Conservation (phyloP, 352 stramenopile genomes). For the Phytophthora fragariaefolia region DNA sequence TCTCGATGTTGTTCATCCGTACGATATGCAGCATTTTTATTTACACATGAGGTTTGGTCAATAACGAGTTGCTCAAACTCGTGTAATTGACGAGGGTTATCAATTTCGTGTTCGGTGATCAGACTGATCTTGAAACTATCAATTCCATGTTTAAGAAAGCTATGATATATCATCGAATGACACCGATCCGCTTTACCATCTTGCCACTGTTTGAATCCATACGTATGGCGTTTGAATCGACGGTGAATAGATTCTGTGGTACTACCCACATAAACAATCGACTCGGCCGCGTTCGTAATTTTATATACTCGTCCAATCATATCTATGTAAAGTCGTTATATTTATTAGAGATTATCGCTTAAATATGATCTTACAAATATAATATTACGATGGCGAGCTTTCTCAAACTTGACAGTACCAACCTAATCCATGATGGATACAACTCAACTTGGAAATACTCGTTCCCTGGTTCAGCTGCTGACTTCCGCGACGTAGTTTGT, state of each 20-base stretch:
- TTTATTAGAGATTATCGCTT: neutral
- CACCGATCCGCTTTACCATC: neutral
- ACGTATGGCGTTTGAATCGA: neutral
- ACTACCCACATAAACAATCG: neutral
- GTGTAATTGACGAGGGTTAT: neutral
- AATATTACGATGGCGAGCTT: neutral
- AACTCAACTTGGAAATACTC: no score
- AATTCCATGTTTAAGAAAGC: slow-evolving; percentile 2
- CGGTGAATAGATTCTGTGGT: neutral
- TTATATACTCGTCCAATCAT: slow-evolving; percentile 11
- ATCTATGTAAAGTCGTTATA: slow-evolving; percentile 2
- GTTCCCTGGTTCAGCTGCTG: no score
- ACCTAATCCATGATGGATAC: no score
- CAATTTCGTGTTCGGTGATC: slow-evolving; percentile 5
- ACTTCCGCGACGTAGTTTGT: no score
- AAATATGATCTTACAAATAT: neutral
- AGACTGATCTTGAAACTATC: neutral
- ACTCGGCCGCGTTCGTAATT: neutral
- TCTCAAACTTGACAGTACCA: no score
- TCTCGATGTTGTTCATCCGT: neutral
- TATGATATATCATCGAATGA: neutral
- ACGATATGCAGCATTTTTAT: slow-evolving; percentile 1
- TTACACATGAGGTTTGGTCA: slow-evolving; percentile 1
- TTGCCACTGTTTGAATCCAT: neutral
- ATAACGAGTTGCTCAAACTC: slow-evolving; percentile 13